Percentiles rank a stretch among this genome's conserved stretches.
phyloP scores from a whole-genome alignment of 352 stramenopile genomes.

The Albugo laibachii region DNA sequence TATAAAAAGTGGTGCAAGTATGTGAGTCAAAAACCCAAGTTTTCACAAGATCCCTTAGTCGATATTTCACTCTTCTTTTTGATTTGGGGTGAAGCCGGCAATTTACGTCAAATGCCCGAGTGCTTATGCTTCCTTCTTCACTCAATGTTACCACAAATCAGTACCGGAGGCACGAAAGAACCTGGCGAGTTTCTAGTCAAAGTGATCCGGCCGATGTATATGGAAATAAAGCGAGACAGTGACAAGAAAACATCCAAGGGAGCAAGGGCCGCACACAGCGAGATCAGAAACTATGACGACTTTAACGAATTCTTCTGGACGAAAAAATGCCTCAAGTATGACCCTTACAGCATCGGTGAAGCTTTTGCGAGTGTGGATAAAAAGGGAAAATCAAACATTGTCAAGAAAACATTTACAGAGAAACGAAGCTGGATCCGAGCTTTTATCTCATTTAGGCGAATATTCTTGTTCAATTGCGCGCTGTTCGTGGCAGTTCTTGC shows the following conservation, averaged over 20 bases:
- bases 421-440: constrained; percentile 59
- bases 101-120: constrained; percentile 68
- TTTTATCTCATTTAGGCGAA: constrained; percentile 56
- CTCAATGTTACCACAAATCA: constrained; percentile 48
- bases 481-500: constrained; percentile 44
- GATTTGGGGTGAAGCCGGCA: constrained; percentile 70
- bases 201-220: constrained; percentile 71
- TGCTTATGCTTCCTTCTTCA: constrained; percentile 65
- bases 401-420: constrained; percentile 74
- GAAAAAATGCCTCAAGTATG: constrained; percentile 73
- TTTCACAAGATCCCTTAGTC: constrained; percentile 54
- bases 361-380: constrained; percentile 60
- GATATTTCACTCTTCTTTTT: constrained; percentile 71
- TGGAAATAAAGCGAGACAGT: constrained; percentile 67
- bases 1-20: constrained; percentile 82
- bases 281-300: constrained; percentile 78
- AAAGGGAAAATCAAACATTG: constrained; percentile 56
- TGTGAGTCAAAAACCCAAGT: constrained; percentile 54
- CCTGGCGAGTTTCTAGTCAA: constrained; percentile 41
- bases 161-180: constrained; percentile 27
- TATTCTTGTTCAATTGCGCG: constrained; percentile 66
- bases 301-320: constrained; percentile 83
- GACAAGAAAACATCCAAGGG: constrained; percentile 77
- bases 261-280: constrained; percentile 33
- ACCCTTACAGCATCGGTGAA: constrained; percentile 33